A percentile compares a stretch with the other conserved stretches of the same genome.
Conservation (phyloP, 148 eudicot genomes). For the Pharnaceum exiguum region DNA sequence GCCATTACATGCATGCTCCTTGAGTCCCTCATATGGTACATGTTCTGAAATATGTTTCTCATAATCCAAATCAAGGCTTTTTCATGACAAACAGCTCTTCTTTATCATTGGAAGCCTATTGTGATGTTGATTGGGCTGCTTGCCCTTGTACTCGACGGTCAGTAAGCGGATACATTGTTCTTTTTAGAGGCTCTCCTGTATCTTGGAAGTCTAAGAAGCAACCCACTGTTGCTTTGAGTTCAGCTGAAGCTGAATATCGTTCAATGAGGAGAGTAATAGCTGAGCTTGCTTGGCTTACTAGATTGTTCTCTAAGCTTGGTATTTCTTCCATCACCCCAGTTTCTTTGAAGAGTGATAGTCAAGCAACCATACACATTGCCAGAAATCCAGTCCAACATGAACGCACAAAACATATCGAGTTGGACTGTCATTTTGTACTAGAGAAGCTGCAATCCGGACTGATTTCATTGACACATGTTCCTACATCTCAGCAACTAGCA, state of each 20-base stretch:
- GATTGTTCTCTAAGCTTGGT: neutral
- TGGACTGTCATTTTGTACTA: no score
- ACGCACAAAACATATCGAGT: neutral
- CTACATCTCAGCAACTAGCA: neutral
- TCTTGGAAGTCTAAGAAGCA: neutral
- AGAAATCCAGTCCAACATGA: neutral
- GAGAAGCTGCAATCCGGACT: no score
- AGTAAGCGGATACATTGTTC: neutral
- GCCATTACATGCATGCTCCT: no score
- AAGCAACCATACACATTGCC: neutral
- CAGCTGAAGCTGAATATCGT: neutral
- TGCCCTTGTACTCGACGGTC: neutral
- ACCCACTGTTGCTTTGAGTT: neutral
- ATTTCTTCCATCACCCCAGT: no score
- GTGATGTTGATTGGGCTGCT: neutral
- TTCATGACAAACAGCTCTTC: no score
- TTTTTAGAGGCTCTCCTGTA: neutral
- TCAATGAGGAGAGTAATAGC: neutral
- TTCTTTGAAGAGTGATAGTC: no score
- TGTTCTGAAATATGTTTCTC: no score
- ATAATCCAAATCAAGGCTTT: no score
- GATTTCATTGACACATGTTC: neutral
- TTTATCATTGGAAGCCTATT: no score
- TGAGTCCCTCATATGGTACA: no score
- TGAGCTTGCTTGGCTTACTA: neutral